phyloP scores from a whole-genome alignment of 1,284 basidiomycete species.

The Naganishia sp. region DNA sequence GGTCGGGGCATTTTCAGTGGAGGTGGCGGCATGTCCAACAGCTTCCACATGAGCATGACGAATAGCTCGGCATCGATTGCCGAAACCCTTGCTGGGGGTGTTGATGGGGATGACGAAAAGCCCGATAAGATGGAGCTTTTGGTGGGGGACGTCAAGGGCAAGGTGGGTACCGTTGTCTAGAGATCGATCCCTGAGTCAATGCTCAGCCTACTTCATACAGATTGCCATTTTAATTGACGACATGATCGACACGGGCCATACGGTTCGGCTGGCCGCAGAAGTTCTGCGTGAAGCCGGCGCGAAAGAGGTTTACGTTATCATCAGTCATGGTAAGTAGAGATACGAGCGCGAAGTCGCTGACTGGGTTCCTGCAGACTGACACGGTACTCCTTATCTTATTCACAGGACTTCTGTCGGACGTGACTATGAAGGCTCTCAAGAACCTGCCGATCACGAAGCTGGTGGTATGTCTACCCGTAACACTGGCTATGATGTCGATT shows the following conservation, averaged over 20 bases:
- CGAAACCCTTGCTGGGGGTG: constrained; percentile 38
- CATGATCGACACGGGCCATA: constrained; percentile 95
- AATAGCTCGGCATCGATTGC: constrained; percentile 32
- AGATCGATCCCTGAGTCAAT: not conserved
- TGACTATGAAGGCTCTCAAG: constrained; percentile 73
- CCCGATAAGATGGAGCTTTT: constrained; percentile 84
- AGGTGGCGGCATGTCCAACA: constrained; percentile 33
- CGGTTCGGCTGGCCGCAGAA: constrained; percentile 78
- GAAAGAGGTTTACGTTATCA: constrained; percentile 79
- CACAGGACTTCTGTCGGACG: constrained; percentile 80
- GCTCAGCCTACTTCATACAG: constrained; percentile 51
- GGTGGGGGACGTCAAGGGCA: constrained; percentile 93
- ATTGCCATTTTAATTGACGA: constrained; percentile 94
- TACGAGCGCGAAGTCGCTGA: too few relatives aligned
- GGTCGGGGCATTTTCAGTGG: constrained; percentile 36
- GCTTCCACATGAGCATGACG: constrained; percentile 30
- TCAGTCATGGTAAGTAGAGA: constrained; percentile 78
- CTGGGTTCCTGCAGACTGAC: not conserved
- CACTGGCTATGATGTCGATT: not conserved
- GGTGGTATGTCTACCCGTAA: constrained; percentile 65
- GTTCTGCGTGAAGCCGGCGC: constrained; percentile 88
- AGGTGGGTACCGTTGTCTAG: constrained; percentile 57
- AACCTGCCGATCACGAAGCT: constrained; percentile 80
- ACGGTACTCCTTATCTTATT: not conserved
- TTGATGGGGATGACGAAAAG: constrained; percentile 48